These are phyloP conservation scores for Vanderwaltozyma verrucispora DNA, from an alignment of 805 yeast species.

Conservation along the genomic window DNA sequence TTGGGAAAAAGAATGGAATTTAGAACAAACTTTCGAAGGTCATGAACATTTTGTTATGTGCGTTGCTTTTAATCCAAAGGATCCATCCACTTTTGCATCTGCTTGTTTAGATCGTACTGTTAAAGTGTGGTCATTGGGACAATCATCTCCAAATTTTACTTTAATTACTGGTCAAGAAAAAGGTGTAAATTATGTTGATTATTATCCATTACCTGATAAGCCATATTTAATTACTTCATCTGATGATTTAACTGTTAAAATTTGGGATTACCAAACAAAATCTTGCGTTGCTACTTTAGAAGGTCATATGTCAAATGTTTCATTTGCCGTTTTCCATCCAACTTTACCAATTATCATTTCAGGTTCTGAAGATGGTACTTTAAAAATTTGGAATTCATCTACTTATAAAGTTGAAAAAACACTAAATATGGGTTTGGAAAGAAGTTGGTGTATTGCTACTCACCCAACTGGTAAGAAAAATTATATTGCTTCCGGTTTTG, in stretches of 20 bases:
- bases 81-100: constrained; percentile 93
- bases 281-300: constrained; percentile 88
- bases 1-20: constrained; percentile 91
- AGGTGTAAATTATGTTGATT: constrained; percentile 94
- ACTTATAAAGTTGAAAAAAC: constrained; percentile 92
- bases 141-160: constrained; percentile 82
- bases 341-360: constrained; percentile 89
- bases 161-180: constrained; percentile 81
- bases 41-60: constrained; percentile 95
- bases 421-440: constrained; percentile 80
- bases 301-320: constrained; percentile 90
- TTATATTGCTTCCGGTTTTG: constrained; percentile 85
- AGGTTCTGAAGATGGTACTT: constrained; percentile 93
- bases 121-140: constrained; percentile 92
- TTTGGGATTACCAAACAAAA: constrained; percentile 97
- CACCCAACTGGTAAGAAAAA: constrained; percentile 57
- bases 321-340: constrained; percentile 97
- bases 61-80: constrained; percentile 92
- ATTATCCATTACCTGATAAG: constrained; percentile 94
- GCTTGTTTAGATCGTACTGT: constrained; percentile 95
- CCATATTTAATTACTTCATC: constrained; percentile 89
- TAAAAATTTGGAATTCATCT: constrained; percentile 90
- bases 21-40: constrained; percentile 87
- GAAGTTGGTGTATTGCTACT: constrained; percentile 91
- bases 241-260: constrained; percentile 78